Evolutionary conservation across 176 grass and related monocot species (phyloP), one percentile per base, ranked within the genome.

Genomic region (Tillandsia leiboldiana): DNA sequence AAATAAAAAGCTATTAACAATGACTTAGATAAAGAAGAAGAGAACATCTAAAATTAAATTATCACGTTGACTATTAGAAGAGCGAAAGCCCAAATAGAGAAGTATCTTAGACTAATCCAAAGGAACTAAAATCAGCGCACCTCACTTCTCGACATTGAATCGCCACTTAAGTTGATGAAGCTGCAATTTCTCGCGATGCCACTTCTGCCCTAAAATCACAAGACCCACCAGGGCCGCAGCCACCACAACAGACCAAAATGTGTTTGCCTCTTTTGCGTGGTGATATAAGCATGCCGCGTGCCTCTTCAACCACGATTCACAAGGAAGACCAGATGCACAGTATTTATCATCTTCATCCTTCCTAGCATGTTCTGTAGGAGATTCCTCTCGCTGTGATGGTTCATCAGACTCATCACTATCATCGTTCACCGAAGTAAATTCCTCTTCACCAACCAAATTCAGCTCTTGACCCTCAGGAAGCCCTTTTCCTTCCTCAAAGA

Each of bases 181-280:
- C 65, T 92, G 86, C 15, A 80, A 77, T 78, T 90, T 99, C 53
- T 94, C 90, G 26, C 79, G 86, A 66, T 92, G 86, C 94, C 89
- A 99, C 75, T 72, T 81, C 66, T 73, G 84, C 67, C 91, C 84
- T 58, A 99, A 74, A 69, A 99, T 83, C 3, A 94, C 87, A 77
- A 99, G 72, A 20, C 95, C 95, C 54, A 99, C 82, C 10, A 99
- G 49, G 22, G 90, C 87, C 59, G 90, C 80, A 52, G 82, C 82
- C 51, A 99, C 87, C 48, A 90, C 79, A n/a, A 88, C 87, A 63
- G 84, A 80, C 95, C 95, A 99, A 73, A 93, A 79, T 72, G 84
- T 53, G 57, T 84, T 90, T 8, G 87, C 82, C 33, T 86, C 95
- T 51, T 88, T 99, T 1, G 83, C 90, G 22, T 94, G 95, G 65